A percentile compares a stretch with the other conserved stretches of the same genome.
phyloP scores from a whole-genome alignment of 2,329 filamentous ascomycete species.

The Thielaviopsis ethacetica region DNA sequence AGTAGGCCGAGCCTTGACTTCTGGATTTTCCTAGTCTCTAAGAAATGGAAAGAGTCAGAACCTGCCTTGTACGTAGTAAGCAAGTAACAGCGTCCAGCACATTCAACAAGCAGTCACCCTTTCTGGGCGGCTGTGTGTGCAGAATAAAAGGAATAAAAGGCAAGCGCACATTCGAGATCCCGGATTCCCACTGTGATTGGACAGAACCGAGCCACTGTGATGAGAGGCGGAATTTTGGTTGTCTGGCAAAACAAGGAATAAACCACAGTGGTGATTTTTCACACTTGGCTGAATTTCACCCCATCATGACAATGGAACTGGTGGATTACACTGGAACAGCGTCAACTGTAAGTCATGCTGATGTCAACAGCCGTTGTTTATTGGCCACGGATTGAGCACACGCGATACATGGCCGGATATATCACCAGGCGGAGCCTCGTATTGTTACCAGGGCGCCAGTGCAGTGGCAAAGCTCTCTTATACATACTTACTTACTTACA shows the following conservation, averaged over 20 bases:
- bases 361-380: neutral
- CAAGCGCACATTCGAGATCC: neutral
- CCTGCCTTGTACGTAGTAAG: neutral
- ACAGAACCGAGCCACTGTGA: neutral
- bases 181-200: neutral
- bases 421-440: neutral
- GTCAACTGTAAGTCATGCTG: neutral
- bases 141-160: neutral
- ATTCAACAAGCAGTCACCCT: no score
- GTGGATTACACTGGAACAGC: neutral
- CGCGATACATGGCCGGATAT: neutral
- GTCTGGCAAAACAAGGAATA: neutral
- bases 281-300: neutral
- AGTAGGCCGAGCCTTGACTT: neutral
- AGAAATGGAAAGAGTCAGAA: neutral
- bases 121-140: neutral
- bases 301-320: neutral
- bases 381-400: neutral
- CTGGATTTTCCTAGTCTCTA: neutral
- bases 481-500: no score
- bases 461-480: neutral
- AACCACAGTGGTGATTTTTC: neutral
- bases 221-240: neutral
- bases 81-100: neutral
- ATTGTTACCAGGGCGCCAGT: neutral